Evolutionary conservation across 2,329 filamentous ascomycete species (phyloP), one percentile per base, ranked within the genome.

Genomic region (Bisporella sp.): DNA sequence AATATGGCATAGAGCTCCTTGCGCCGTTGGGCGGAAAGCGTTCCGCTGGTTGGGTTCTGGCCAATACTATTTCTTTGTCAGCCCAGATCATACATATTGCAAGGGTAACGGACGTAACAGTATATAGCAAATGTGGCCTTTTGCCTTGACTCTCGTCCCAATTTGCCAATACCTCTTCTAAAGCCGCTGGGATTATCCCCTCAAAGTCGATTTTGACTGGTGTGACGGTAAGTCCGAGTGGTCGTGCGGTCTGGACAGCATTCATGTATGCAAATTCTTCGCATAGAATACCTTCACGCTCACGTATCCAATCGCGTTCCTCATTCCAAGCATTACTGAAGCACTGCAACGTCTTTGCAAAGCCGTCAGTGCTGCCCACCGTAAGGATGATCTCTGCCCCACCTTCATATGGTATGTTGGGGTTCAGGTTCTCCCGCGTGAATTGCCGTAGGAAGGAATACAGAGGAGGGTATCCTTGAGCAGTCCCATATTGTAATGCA

Each of bases 401-500:
- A 52, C 73, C 82, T 51, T 74, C 73, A 64, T 96, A 96, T 5
- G 89, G 89, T 6, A 91, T 78, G 59, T 85, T 84, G 2, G 89
- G 89, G 65, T 96, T 89, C 47, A 96, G 73, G 59, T 87, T 77
- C 49, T 91, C 76, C 52, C 82, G 78, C 4, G 83, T 76, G 68
- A 96, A 95, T 64, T 91, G 79, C 54, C 87, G 82, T 50, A 96
- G 69, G 69, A 91, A 96, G 42, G 79, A 79, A 54, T 82, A 79
- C 29, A 96, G 74, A 0, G 89, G 82, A 1, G 87, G 87, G 60
- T 95, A 92, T 44, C 91, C 91, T 54, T 85, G 77, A 2, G 87
- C 84, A n/a, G 78, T 80, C 53, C 89, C 89, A 71, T 96, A 96
- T 69, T 96, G 91, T 47, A 96, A 74, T 3, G 89, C 89, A 0